Conservation (phyloP, 345 rosid species). For the Firmiana major region DNA sequence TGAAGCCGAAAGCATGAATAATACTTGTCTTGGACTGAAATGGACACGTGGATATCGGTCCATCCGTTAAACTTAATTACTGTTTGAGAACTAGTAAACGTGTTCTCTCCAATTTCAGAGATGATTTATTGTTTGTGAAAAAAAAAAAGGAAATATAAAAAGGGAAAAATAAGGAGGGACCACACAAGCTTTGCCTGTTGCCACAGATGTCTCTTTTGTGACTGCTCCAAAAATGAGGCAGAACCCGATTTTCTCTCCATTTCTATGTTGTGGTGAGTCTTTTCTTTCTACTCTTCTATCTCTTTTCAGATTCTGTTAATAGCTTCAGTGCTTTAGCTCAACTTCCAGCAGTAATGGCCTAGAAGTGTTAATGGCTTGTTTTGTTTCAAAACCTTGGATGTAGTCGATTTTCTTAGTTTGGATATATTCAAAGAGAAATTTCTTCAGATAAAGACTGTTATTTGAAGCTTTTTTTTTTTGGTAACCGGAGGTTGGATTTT, state of each 20-base stretch:
- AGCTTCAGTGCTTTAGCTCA: conserved; percentile 2
- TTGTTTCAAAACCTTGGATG: background rate
- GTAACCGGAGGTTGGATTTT: no score
- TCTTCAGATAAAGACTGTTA: background rate
- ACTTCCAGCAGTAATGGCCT: background rate
- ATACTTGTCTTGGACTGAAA: no score
- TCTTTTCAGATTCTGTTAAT: background rate
- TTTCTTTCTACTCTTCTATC: background rate
- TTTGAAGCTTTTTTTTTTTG: background rate
- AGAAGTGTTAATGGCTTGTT: background rate
- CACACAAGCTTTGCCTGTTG: conserved; percentile 24
- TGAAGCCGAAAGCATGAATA: no score
- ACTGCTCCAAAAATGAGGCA: background rate
- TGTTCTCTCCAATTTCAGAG: no score
- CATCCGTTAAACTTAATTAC: no score
- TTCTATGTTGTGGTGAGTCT: conserved; percentile 20
- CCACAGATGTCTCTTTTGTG: background rate
- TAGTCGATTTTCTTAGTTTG: conserved; percentile 11
- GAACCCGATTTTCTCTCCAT: background rate
- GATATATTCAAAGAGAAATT: background rate
- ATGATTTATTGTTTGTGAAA: no score
- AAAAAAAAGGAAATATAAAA: no score
- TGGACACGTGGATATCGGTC: no score
- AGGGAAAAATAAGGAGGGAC: conserved; percentile 2
- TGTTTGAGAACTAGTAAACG: no score